phyloP scores from a whole-genome alignment of 192 early-diverging fungal species.

The Helicostylum pulchrum region DNA sequence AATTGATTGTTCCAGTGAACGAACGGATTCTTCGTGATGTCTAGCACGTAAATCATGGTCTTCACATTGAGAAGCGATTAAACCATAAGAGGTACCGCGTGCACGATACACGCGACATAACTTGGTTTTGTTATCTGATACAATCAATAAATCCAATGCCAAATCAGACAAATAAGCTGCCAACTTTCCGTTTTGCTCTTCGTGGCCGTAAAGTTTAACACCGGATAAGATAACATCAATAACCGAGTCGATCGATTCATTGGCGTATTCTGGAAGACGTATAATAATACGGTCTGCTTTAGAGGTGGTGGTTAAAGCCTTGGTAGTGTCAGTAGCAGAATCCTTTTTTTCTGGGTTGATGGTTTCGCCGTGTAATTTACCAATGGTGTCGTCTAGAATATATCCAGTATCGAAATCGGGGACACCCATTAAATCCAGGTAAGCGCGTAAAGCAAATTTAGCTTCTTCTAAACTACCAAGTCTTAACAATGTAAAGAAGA shows the following conservation, averaged over 20 bases:
- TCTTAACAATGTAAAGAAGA: constrained; percentile 52
- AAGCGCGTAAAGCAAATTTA: constrained; percentile 58
- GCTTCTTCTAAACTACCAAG: constrained; percentile 73
- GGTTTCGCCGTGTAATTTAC: not conserved
- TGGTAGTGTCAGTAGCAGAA: not conserved
- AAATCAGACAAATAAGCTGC: constrained; percentile 9
- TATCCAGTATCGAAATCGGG: constrained; percentile 2
- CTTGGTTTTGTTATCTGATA: not conserved
- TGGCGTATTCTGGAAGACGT: not conserved
- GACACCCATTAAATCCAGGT: constrained; percentile 50
- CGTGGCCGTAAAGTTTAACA: constrained; percentile 8
- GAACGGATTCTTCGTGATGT: not conserved
- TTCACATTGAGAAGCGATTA: constrained; percentile 7
- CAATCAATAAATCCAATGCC: not conserved
- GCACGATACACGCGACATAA: not conserved
- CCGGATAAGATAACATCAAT: not conserved
- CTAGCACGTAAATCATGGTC: constrained; percentile 1
- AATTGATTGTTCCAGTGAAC: constrained; percentile 44
- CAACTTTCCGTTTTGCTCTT: constrained; percentile 10
- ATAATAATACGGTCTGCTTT: not conserved
- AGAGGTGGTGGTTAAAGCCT: not conserved
- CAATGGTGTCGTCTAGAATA: not conserved
- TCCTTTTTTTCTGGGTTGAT: not conserved
- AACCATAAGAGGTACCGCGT: constrained; percentile 1
- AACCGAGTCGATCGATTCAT: not conserved